A percentile compares a stretch with the other conserved stretches of the same genome.
Evolutionary conservation across 1,284 basidiomycete genomes (phyloP).

Genomic region (Rhodotorula mucilaginosa): DNA sequence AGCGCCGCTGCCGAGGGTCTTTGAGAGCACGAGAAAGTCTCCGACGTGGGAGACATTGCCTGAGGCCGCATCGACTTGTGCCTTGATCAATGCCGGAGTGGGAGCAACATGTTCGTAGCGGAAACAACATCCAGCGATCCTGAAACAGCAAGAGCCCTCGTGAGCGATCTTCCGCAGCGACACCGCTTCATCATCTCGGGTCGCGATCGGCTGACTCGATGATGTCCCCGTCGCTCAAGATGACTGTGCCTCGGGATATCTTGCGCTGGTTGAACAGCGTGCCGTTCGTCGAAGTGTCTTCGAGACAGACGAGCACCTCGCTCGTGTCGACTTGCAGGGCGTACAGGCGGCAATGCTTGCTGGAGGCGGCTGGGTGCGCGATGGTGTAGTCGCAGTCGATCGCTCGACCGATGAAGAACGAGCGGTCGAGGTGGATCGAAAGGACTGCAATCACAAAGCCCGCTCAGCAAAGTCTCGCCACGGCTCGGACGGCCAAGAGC

Average conservation of each 20-base stretch:
- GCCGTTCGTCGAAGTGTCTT: constrained; percentile 78
- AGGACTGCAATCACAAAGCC: constrained; percentile 4
- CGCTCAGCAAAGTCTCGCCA: neutral
- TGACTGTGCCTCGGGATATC: constrained; percentile 57
- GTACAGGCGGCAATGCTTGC: constrained; percentile 9
- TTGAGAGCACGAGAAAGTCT: constrained; percentile 12
- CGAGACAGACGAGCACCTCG: constrained; percentile 23
- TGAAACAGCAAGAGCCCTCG: neutral
- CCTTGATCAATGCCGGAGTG: neutral
- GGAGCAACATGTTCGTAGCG: constrained; percentile 43
- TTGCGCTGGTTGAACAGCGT: constrained; percentile 66
- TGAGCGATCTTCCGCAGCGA: too few species aligned
- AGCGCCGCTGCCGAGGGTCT: constrained; percentile 56
- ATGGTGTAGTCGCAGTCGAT: constrained; percentile 7
- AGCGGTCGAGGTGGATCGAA: constrained; percentile 7
- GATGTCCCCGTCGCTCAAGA: constrained; percentile 70
- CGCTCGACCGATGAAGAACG: constrained; percentile 19
- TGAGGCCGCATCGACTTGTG: neutral
- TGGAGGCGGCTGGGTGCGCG: constrained; percentile 2
- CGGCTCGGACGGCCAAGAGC: too few species aligned
- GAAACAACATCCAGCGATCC: constrained; percentile 48
- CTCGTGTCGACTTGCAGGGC: constrained; percentile 19
- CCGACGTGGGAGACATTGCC: constrained; percentile 51
- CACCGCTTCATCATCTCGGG: neutral
- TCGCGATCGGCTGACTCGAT: constrained; percentile 49